phyloP scores from a whole-genome alignment of 148 eudicot genomes.

The Vaccinium macrocarpon region DNA sequence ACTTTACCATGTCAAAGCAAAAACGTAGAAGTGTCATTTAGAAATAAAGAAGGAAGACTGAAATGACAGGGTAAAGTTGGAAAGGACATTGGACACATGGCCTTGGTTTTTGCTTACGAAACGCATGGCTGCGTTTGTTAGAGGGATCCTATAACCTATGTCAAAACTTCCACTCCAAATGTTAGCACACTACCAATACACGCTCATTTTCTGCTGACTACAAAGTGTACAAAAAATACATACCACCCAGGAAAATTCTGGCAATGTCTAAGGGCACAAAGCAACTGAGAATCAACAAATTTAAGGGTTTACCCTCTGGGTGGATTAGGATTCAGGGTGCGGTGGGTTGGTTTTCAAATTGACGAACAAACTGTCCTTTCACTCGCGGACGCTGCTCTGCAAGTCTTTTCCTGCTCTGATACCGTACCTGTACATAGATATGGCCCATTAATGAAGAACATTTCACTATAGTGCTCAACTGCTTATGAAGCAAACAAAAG shows the following conservation, averaged over 20 bases:
- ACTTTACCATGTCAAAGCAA: too few species aligned
- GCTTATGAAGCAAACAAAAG: conserved; percentile 62
- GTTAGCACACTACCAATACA: neutral
- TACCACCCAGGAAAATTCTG: neutral
- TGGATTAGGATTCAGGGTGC: neutral
- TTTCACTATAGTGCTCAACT: neutral
- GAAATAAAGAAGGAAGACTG: too few species aligned
- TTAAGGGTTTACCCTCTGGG: neutral
- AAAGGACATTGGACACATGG: too few species aligned
- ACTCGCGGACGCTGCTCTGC: conserved; percentile 92
- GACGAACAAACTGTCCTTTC: conserved; percentile 99
- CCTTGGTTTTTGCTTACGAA: too few species aligned
- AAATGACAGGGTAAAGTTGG: too few species aligned
- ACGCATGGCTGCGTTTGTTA: too few species aligned
- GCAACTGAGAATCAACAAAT: neutral
- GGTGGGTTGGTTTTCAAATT: conserved; percentile 51
- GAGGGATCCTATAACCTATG: neutral
- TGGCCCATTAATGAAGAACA: conserved; percentile 24
- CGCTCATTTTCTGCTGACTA: neutral
- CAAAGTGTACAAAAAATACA: neutral
- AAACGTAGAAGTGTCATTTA: too few species aligned
- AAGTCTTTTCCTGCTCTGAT: conserved; percentile 84
- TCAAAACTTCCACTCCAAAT: neutral
- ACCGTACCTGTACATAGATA: conserved; percentile 61
- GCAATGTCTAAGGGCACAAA: neutral